Base-by-base conservation (phyloP, 495 filamentous ascomycete species). In the Aspergillus kassunensis region DNA sequence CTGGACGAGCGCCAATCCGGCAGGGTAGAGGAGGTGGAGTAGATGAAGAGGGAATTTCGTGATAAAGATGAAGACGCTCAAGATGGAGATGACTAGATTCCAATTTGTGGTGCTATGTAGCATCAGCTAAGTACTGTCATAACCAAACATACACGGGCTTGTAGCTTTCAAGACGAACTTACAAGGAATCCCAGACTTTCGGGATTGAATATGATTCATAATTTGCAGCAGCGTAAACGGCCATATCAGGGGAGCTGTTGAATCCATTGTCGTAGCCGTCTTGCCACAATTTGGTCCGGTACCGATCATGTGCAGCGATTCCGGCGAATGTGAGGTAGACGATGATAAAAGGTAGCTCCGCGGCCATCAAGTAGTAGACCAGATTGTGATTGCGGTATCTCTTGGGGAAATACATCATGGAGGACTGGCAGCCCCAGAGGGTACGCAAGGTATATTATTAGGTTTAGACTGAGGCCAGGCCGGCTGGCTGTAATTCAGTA, bases 151-250 rank as follows among this genome's bases (percentile, higher is more conserved):
- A n/a, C 15, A 29, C 6, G 29, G 25, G 45, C n/a, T n/a, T n/a
- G n/a, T n/a, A n/a, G n/a, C n/a, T n/a, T n/a, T n/a, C n/a, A 20
- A 5, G 27, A 29, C 27, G 11, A 40, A 80, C 87, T 57, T 77
- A 96, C 91, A 85, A 82, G 57, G 79, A 72, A 35, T 86, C 88
- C 91, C 91, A 96, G 18, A 93, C 84, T 58, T 91, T 73, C 7
- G 91, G 91, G 16, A 82, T 68, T 4, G 68, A 77, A 30, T 85
- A 77, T 2, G 84, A 72, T 48, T 75, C 70, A 60, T 91, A 81
- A 58, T 95, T 96, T 35, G 90, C 85, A 51, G 81, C 81, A 15
- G 85, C 84, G 62, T 90, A 96, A 19, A 92, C 58, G 6, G 85
- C 74, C 58, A 85, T 76, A 33, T 74, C 75, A 18, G 91, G 91